These are phyloP conservation scores for Sanghuangporus baumii DNA, from an alignment of 1,284 basidiomycete species.

Conservation along the genomic window DNA sequence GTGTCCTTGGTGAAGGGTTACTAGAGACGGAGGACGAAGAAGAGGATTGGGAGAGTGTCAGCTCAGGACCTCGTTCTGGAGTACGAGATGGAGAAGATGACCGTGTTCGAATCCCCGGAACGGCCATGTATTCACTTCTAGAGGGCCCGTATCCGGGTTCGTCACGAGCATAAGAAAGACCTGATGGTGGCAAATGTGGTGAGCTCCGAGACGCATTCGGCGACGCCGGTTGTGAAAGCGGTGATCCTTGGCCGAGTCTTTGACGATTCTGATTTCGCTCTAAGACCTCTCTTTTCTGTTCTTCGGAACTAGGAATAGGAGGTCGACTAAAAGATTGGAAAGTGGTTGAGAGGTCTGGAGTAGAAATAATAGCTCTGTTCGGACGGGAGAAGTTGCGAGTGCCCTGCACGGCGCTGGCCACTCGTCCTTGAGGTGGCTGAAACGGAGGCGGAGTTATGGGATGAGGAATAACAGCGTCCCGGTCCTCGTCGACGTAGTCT, in stretches of 20 bases:
- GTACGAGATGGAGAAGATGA: constrained; percentile 9
- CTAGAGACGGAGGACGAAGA: constrained; percentile 1
- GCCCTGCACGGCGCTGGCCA: constrained; percentile 29
- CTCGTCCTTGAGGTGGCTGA: constrained; percentile 18
- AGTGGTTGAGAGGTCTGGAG: background rate
- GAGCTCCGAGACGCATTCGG: background rate
- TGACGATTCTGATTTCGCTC: constrained; percentile 47
- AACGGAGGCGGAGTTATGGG: constrained; percentile 14
- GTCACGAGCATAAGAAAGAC: background rate
- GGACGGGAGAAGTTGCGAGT: constrained; percentile 53
- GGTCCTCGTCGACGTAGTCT: background rate
- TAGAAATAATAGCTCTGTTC: constrained; percentile 28
- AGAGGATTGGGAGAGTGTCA: constrained; percentile 7
- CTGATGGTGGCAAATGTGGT: background rate
- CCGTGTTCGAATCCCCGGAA: background rate
- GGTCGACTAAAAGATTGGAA: constrained; percentile 17
- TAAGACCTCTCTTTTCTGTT: constrained; percentile 54
- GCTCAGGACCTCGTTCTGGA: constrained; percentile 2
- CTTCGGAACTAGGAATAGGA: constrained; percentile 39
- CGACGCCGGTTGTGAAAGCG: background rate
- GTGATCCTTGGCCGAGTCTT: background rate
- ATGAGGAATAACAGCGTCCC: constrained; percentile 5
- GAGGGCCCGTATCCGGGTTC: background rate
- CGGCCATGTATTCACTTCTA: constrained; percentile 1
- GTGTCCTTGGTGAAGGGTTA: constrained; percentile 1